These are phyloP conservation scores for Termitomyces sp. DNA, from an alignment of 768 basidiomycete species.

Conservation along the genomic window DNA sequence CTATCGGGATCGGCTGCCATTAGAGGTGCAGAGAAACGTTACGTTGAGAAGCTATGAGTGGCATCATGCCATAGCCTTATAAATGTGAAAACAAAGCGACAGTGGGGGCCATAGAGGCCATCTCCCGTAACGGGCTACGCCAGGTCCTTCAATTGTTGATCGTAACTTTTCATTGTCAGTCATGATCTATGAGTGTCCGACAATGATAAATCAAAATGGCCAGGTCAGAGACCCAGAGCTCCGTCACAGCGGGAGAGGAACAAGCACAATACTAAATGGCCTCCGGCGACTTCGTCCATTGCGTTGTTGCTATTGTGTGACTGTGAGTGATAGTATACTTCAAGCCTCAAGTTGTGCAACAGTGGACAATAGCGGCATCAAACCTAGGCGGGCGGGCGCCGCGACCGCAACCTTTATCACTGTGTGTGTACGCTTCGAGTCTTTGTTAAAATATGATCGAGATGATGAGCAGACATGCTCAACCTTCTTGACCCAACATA, in stretches of 20 bases:
- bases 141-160: not conserved
- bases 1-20: conserved; percentile 2
- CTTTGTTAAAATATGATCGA: too few relatives aligned
- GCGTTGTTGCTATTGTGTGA: too few relatives aligned
- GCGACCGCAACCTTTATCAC: too few relatives aligned
- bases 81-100: not conserved
- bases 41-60: not conserved
- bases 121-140: not conserved
- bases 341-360: too few relatives aligned
- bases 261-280: not conserved
- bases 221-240: not conserved
- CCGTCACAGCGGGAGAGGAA: not conserved
- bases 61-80: not conserved
- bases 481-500: too few relatives aligned
- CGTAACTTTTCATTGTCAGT: not conserved
- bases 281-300: too few relatives aligned
- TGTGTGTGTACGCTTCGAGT: too few relatives aligned
- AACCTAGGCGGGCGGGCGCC: too few relatives aligned
- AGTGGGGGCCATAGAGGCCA: not conserved
- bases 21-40: not conserved
- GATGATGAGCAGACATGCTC: too few relatives aligned
- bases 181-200: not conserved
- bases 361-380: too few relatives aligned
- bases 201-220: not conserved
- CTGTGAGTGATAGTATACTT: too few relatives aligned